Evolutionary conservation across 2,329 filamentous ascomycete species (phyloP), one percentile per base, ranked within the genome.

Genomic region (Penicillium italicum): DNA sequence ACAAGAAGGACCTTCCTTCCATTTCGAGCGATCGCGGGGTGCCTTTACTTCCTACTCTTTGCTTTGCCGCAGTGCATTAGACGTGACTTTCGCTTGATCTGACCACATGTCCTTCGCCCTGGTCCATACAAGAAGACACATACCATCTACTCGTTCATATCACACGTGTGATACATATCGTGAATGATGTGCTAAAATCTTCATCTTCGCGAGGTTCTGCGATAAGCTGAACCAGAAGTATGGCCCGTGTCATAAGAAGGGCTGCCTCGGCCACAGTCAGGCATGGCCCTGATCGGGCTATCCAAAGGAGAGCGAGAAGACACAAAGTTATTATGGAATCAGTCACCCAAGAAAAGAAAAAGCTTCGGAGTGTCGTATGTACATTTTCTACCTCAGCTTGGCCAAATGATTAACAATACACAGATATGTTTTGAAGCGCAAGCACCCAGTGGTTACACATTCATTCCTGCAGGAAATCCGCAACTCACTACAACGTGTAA

Each of bases 281-380:
- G 62, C 72, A 67, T 48, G 65, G 64, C 56, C 72, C 71, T 24
- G 70, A 66, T 59, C 68, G 69, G 53, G 63, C 64, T 22, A 55
- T 66, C 24, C 70, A 68, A 57, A 66, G 66, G 58, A 72, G 69
- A 60, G 62, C 69, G 56, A 72, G 72, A 55, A 77, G 73, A 55
- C 76, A 85, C 70, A 85, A 84, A 66, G 79, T 85, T 47, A 77
- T 86, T 28, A 73, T 85, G 54, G 81, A 85, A 67, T 78, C 76
- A 16, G 74, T 85, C 43, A 79, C 82, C 3, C 80, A 82, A 59
- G 81, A 83, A 66, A 85, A 85, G 72, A 84, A 81, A 66, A 85
- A 82, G 64, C 75, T 85, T 44, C 76, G 79, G 50, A 79, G 80
- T 57, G 73, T 78, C 53, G 78, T 80, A 72, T 66, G 78, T 66